These are phyloP conservation scores for Ustilago crameri DNA, from an alignment of 1,284 basidiomycete species.

Conservation along the genomic window DNA sequence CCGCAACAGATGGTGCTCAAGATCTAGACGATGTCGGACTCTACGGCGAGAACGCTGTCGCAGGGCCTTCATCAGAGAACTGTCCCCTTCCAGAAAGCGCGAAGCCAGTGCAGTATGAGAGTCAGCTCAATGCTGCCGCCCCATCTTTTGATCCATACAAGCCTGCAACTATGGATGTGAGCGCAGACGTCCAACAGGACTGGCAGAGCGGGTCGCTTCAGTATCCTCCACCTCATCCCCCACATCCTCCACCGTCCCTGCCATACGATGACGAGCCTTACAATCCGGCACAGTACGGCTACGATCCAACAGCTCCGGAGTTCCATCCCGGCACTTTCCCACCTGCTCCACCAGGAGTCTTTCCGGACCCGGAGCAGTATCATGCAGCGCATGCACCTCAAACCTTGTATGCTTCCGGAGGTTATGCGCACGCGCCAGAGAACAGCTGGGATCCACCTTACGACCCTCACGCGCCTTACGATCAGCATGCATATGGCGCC, in stretches of 20 bases:
- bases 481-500: neutral
- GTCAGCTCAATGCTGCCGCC: neutral
- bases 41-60: neutral
- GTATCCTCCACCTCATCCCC: slow-evolving; percentile 17
- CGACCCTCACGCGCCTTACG: slow-evolving; percentile 18
- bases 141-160: slow-evolving; percentile 1
- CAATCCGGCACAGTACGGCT: slow-evolving; percentile 7
- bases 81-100: neutral
- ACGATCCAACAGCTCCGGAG: slow-evolving; percentile 30
- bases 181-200: neutral
- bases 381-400: slow-evolving; percentile 5
- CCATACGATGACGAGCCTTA: slow-evolving; percentile 8
- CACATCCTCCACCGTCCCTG: slow-evolving; percentile 19
- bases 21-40: neutral
- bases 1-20: slow-evolving; percentile 5
- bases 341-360: slow-evolving; percentile 10
- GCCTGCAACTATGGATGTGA: neutral
- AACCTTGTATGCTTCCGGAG: neutral
- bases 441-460: slow-evolving; percentile 14
- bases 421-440: neutral
- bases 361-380: slow-evolving; percentile 7
- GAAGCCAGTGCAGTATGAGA: neutral
- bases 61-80: slow-evolving; percentile 10
- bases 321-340: slow-evolving; percentile 11
- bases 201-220: slow-evolving; percentile 5